Percentiles rank a stretch among this genome's conserved stretches.
These are phyloP conservation scores for Exophiala sp. DNA, from an alignment of 2,329 filamentous ascomycete species.

Conservation along the genomic window DNA sequence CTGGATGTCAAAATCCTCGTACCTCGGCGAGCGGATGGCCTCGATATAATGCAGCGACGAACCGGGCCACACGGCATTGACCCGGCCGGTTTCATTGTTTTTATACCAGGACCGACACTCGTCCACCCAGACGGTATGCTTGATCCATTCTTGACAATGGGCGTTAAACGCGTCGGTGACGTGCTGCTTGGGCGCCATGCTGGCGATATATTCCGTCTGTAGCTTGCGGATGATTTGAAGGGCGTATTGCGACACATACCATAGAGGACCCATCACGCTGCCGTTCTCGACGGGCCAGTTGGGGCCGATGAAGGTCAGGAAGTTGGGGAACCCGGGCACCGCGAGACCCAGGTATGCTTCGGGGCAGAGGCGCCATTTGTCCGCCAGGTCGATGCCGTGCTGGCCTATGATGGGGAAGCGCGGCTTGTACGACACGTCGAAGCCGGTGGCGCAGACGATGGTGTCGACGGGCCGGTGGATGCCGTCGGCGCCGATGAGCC, in stretches of 20 bases:
- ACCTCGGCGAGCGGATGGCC: conserved; percentile 38
- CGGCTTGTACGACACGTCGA: conserved; percentile 38
- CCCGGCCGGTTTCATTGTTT: conserved; percentile 44
- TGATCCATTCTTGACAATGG: conserved; percentile 44
- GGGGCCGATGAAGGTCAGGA: conserved; percentile 29
- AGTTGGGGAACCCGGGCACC: conserved; percentile 30
- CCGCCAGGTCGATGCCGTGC: conserved; percentile 39
- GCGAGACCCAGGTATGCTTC: conserved; percentile 29
- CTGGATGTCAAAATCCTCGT: conserved; percentile 43
- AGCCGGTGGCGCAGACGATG: conserved; percentile 40
- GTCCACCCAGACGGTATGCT: conserved; percentile 46
- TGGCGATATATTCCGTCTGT: conserved; percentile 41
- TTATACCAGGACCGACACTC: conserved; percentile 41
- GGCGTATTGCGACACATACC: conserved; percentile 38
- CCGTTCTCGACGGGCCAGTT: conserved; percentile 44
- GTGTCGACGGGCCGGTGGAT: conserved; percentile 33
- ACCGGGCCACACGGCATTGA: conserved; percentile 48
- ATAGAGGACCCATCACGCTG: conserved; percentile 41
- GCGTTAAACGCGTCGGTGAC: conserved; percentile 35
- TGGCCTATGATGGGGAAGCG: conserved; percentile 41
- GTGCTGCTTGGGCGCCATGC: conserved; percentile 34
- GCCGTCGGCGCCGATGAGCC: conserved; percentile 36
- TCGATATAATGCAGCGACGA: conserved; percentile 47
- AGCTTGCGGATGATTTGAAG: conserved; percentile 37
- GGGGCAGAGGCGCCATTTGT: conserved; percentile 39